Evolutionary conservation across 345 rosid genomes (phyloP).

Genomic region (Melaleuca quinquenervia): DNA sequence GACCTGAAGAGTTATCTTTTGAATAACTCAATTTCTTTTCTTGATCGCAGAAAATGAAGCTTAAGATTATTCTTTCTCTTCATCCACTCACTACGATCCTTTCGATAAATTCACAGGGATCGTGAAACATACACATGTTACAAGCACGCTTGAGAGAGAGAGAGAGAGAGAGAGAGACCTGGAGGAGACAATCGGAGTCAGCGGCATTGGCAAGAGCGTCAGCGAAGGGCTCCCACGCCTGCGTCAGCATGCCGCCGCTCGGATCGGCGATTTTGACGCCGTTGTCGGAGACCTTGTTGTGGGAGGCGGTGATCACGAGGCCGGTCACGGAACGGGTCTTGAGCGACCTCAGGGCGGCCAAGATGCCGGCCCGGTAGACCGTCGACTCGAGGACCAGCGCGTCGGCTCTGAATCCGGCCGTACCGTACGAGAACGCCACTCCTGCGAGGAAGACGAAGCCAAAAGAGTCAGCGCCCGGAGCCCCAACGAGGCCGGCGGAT

Average conservation of each 20-base stretch:
- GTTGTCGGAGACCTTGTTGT: constrained; percentile 71
- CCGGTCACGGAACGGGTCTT: constrained; percentile 59
- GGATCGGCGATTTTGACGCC: constrained; percentile 89
- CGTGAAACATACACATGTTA: neutral
- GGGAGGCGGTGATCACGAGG: constrained; percentile 94
- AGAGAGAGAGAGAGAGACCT: constrained; percentile 9
- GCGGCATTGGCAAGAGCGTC: constrained; percentile 69
- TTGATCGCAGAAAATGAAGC: neutral
- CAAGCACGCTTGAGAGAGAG: neutral
- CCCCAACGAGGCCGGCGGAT: neutral
- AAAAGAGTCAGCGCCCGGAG: neutral
- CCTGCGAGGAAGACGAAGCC: constrained; percentile 13
- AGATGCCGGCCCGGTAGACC: constrained; percentile 63
- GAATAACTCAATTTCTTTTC: neutral
- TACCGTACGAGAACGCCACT: constrained; percentile 70
- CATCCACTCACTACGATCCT: neutral
- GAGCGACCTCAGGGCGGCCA: constrained; percentile 76
- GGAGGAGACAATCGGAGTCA: constrained; percentile 37
- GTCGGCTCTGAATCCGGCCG: constrained; percentile 80
- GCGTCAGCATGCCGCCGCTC: constrained; percentile 78
- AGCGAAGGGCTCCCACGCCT: constrained; percentile 94
- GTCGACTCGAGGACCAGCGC: constrained; percentile 67
- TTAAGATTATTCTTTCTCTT: neutral
- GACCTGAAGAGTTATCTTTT: neutral
- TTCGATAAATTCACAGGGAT: neutral